Percentiles rank a stretch among this genome's conserved stretches.
Evolutionary conservation across 2,329 filamentous ascomycete genomes (phyloP).

Genomic region (Alternaria sp.): DNA sequence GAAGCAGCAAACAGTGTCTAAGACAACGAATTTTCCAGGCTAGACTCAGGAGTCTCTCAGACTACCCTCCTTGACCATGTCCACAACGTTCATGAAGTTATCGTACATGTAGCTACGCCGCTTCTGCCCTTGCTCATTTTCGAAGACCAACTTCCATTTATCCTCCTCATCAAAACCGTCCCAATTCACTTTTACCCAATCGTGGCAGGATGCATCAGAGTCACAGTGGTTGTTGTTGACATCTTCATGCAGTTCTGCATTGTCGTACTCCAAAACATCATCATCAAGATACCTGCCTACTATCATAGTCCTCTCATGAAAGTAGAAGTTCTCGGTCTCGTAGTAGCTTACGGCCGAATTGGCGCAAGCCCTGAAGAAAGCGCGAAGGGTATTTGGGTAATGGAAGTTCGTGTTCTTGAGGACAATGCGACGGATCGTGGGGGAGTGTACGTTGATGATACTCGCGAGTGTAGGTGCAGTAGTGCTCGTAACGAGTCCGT

Average conservation of each 20-base stretch:
- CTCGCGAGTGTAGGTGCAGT: constrained; percentile 4
- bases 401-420: constrained; percentile 6
- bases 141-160: neutral
- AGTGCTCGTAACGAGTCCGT: constrained; percentile 9
- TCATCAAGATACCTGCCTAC: neutral
- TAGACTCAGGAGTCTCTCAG: neutral
- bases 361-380: constrained; percentile 4
- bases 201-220: neutral
- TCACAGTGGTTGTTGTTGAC: neutral
- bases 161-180: neutral
- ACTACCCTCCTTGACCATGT: neutral
- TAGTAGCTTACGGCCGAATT: constrained; percentile 2
- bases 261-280: neutral
- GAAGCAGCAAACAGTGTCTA: neutral
- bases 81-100: neutral
- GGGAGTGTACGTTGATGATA: constrained; percentile 2
- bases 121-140: neutral
- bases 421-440: constrained; percentile 1
- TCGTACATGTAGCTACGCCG: neutral
- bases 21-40: neutral
- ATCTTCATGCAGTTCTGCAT: neutral
- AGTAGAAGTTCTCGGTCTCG: neutral
- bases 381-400: constrained; percentile 7
- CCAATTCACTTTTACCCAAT: constrained; percentile 5
- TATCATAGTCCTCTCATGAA: neutral